Evolutionary conservation across 495 filamentous ascomycete species (phyloP).

Genomic region (Neurospora tetraspora): DNA sequence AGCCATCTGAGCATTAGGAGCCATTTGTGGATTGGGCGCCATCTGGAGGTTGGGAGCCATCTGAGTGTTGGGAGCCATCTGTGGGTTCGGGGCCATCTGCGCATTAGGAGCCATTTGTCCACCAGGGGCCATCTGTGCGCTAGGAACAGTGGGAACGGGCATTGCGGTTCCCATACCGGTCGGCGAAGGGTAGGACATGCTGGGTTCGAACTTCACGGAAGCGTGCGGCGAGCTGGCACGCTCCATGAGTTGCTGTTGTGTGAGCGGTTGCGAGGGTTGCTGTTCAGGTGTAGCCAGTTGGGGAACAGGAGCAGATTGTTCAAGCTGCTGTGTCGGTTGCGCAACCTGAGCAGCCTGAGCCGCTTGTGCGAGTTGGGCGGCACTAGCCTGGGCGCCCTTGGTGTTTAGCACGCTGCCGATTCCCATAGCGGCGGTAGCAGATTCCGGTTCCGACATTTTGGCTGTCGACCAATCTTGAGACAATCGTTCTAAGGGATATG

Average conservation of each 20-base stretch:
- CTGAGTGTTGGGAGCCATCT: not conserved
- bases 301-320: not conserved
- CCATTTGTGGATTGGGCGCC: not conserved
- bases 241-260: constrained; percentile 41
- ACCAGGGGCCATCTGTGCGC: constrained; percentile 37
- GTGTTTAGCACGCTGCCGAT: constrained; percentile 29
- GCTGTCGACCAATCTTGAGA: not conserved
- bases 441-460: constrained; percentile 28
- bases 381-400: constrained; percentile 12
- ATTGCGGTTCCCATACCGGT: constrained; percentile 22
- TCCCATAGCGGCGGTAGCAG: constrained; percentile 25
- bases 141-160: constrained; percentile 33
- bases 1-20: not conserved
- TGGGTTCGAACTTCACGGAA: constrained; percentile 42
- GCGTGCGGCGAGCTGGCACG: constrained; percentile 60
- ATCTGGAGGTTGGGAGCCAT: not conserved
- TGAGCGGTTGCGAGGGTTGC: constrained; percentile 7
- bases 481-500: not conserved
- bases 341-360: not conserved
- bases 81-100: not conserved
- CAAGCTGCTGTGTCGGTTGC: not conserved
- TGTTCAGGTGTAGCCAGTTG: constrained; percentile 14
- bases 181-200: constrained; percentile 25
- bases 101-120: not conserved
- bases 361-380: not conserved